Evolutionary conservation across 2,329 filamentous ascomycete genomes (phyloP), one percentile per base, ranked within the genome.

Genomic region (Geosmithia flava): DNA sequence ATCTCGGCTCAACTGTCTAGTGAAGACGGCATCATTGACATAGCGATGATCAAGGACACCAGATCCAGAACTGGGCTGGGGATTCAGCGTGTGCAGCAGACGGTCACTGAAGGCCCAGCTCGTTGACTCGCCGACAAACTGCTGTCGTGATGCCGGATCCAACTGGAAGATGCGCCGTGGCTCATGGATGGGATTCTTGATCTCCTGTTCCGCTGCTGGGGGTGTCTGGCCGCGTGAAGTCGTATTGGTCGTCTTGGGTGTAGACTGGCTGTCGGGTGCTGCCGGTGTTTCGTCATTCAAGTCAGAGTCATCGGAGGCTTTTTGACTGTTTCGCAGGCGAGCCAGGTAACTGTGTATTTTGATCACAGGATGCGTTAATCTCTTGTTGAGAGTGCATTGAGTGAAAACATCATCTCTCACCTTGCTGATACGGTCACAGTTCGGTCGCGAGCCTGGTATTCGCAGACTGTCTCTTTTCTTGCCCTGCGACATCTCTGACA

Each of bases 51-150:
- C 23, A 17, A 20, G 33, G 16, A 39, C 15, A 1, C 27, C 20
- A 6, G 47, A 37, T 13, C 47, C 15, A 16, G 47, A 37, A 23
- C 33, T 44, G n/a, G 47, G 19, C 20, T 50, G 51, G 11, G 51
- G 51, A 16, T 50, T 49, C 19, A 52, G 47, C 33, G 49, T 50
- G 47, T 52, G 51, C 44, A 52, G 37, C 33, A 52, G 47, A 15
- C 51, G 51, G 16, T 52, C 51, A 8, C 51, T 49, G 43, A 52
- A 52, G 2, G 51, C 51, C 37, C 47, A 20, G 39, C 49, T 50
- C 1, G 51, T 52, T n/a, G 51, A 52, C 40, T 52, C 51, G 4
- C 51, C 51, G 7, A 52, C 49, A 43, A 48, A 52, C 20, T 52
- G 51, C 37, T 52, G 46, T 27, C 27, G 43, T 19, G 49, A 52